Evolutionary conservation across 2,329 filamentous ascomycete genomes (phyloP), one percentile per base, ranked within the genome.

Genomic region (Diaporthe vaccinii): DNA sequence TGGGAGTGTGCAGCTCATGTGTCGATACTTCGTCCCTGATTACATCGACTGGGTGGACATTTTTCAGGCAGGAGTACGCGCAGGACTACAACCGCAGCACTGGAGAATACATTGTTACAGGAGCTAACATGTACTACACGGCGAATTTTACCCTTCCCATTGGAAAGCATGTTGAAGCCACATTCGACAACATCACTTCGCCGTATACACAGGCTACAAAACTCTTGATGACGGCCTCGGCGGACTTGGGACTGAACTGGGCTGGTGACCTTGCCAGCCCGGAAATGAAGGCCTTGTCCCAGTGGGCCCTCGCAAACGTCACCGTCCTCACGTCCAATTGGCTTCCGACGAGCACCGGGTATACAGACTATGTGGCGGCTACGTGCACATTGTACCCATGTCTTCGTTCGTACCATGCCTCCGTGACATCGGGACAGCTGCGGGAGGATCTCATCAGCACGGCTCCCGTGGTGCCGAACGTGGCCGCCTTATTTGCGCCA

Each of bases 401-500:
- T 53, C 46, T 68, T 25, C 62, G 62, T 14, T 68, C 62, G 3
- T 68, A 53, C 14, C 28, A 0, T 0, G 22, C 1, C 17, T 36
- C 12, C 0, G 46, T 68, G 0, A 39, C 2, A 10, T 39, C 46
- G 1, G 62, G 62, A 22, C 3, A 53, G 12, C 46, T 53, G 0
- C 4, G 14, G 0, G 46, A 68, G 8, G 44, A 28, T 25, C 31
- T 68, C 14, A 1, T 65, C 8, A 28, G 25, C 59, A 46, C 59
- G 15, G 15, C 2, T 46, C 59, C 59, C 5, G 59, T 9, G 17
- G 39, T 14, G 9, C 41, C 28, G 9, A 9, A 65, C 6, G 8
- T 67, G 1, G 39, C 28, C 44, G 10, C 6, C 22, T 0, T 3
- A 0, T 44, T 28, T 41, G 10, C 2, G 0, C 1, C 31, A 14